phyloP scores from a whole-genome alignment of 208 protist species.

The Phytomonas serpens region DNA sequence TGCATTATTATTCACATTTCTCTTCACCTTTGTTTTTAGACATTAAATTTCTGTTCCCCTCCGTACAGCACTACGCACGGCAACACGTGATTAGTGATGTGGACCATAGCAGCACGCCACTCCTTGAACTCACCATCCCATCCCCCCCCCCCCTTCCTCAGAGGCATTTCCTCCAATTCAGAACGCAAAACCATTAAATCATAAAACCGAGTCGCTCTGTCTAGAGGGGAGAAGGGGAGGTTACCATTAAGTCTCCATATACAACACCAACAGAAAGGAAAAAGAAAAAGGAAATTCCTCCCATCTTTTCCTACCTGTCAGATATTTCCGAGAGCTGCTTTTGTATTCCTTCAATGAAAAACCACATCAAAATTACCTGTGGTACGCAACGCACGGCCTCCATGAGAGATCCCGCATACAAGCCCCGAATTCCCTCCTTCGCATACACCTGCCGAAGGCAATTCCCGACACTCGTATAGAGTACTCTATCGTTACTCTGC shows the following conservation, averaged over 20 bases:
- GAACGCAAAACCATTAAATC: neutral
- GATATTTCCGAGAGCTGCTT: slow-evolving; percentile 22
- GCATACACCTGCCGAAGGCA: slow-evolving; percentile 55
- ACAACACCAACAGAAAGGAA: neutral
- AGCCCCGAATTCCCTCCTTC: slow-evolving; percentile 64
- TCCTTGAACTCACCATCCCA: too few relatives aligned
- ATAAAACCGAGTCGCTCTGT: neutral
- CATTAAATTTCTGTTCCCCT: neutral
- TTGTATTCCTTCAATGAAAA: slow-evolving; percentile 80
- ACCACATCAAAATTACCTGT: slow-evolving; percentile 88
- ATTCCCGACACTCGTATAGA: slow-evolving; percentile 62
- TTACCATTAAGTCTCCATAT: neutral
- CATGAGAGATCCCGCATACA: slow-evolving; percentile 60
- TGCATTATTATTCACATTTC: neutral
- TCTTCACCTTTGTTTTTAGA: too few relatives aligned
- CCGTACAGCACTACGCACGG: neutral
- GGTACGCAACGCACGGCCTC: slow-evolving; percentile 81
- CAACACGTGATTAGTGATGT: neutral
- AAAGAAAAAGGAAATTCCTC: neutral
- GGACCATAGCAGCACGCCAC: neutral
- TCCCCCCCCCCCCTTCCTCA: too few relatives aligned
- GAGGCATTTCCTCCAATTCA: too few relatives aligned
- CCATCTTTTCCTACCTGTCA: neutral
- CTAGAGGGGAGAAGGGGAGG: neutral
- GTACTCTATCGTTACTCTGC: slow-evolving; percentile 37